Percentiles rank a stretch among this genome's conserved stretches.
Evolutionary conservation across 2,329 filamentous ascomycete genomes (phyloP).

Genomic region (Colletotrichum euphorbiae): DNA sequence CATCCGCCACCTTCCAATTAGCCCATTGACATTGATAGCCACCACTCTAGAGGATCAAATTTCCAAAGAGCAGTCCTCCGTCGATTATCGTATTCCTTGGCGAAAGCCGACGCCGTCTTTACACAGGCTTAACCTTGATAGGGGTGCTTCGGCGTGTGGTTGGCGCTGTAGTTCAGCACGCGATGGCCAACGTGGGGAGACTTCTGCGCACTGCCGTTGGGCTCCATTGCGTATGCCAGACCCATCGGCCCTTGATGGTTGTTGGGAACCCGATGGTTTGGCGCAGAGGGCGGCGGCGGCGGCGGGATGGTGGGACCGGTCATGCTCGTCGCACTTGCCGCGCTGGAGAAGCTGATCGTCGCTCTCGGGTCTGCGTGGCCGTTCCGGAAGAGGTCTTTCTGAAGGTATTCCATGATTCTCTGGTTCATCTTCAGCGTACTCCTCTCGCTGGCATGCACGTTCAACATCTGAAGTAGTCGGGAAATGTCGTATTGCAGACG

Average conservation of each 20-base stretch:
- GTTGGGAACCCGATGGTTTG: not conserved
- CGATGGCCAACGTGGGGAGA: constrained; percentile 29
- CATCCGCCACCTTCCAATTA: constrained; percentile 1
- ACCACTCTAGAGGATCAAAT: not conserved
- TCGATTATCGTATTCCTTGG: too few relatives aligned
- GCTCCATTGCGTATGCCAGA: constrained; percentile 28
- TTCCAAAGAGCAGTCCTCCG: not conserved
- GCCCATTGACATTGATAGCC: not conserved
- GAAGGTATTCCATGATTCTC: constrained; percentile 73
- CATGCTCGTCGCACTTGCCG: constrained; percentile 44
- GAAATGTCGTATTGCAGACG: constrained; percentile 71
- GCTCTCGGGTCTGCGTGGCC: constrained; percentile 42
- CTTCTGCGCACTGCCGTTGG: constrained; percentile 33
- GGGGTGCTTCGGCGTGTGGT: constrained; percentile 10
- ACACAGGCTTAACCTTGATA: constrained; percentile 24
- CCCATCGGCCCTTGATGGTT: constrained; percentile 27
- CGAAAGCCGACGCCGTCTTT: not conserved
- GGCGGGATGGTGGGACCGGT: constrained; percentile 13
- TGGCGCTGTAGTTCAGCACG: constrained; percentile 15
- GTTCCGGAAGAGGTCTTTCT: constrained; percentile 57
- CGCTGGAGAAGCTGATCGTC: constrained; percentile 57
- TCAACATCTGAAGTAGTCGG: constrained; percentile 82
- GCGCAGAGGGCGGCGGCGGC: not conserved
- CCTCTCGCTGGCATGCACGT: constrained; percentile 75
- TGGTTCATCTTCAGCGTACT: constrained; percentile 81